These are phyloP conservation scores for Dichomitus squalens DNA, from an alignment of 1,284 basidiomycete species.

Conservation along the genomic window DNA sequence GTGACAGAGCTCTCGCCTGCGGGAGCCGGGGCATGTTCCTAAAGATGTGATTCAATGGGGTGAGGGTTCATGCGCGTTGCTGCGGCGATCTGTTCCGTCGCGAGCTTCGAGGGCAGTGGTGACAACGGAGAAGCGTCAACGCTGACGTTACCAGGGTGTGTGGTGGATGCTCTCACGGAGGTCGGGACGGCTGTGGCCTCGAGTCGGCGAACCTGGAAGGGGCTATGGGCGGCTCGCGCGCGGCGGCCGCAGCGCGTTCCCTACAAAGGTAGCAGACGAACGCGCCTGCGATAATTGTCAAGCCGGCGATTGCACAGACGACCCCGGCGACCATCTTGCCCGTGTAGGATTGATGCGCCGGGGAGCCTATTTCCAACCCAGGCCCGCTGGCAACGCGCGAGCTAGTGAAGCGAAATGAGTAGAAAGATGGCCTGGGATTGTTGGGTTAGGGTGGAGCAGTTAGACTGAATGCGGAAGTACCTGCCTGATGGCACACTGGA, in stretches of 20 bases:
- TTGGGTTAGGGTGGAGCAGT: background rate
- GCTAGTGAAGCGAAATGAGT: background rate
- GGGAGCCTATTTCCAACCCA: conserved; percentile 15
- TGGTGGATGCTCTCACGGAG: no score
- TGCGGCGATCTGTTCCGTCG: background rate
- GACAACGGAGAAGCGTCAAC: background rate
- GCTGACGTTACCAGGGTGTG: background rate
- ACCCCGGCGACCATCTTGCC: conserved; percentile 15
- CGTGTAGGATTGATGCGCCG: conserved; percentile 2
- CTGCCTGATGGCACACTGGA: background rate
- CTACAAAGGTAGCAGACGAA: conserved; percentile 9
- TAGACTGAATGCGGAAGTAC: background rate
- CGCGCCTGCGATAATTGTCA: conserved; percentile 10
- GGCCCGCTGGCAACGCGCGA: background rate
- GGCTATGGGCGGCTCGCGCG: background rate
- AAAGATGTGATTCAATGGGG: no score
- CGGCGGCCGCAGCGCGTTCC: background rate
- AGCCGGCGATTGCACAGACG: conserved; percentile 7
- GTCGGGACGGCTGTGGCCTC: background rate
- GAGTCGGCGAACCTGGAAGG: background rate
- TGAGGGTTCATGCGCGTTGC: background rate
- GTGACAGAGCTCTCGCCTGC: no score
- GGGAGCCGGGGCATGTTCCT: no score
- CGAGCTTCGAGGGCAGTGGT: background rate
- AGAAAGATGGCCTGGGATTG: background rate